Percentiles rank a stretch among this genome's conserved stretches.
Evolutionary conservation across 139 green algal genomes (phyloP).

Genomic region (Chlamydomonas schloesseri): DNA sequence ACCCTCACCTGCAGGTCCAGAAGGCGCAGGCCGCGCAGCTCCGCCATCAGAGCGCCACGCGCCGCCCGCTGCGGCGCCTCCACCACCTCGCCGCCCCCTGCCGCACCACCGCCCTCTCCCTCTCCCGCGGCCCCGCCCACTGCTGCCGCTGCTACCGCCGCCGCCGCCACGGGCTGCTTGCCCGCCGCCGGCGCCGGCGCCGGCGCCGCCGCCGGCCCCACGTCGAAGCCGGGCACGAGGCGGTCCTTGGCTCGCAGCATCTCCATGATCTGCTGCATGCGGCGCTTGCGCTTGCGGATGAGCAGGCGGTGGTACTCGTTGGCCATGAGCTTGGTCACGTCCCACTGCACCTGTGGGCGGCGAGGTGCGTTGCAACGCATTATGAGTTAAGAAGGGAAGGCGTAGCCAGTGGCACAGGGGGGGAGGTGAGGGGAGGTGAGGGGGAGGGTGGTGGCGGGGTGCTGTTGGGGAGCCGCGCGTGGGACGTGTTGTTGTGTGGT

Average conservation of each 20-base stretch:
- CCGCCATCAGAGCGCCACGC: conserved; percentile 56
- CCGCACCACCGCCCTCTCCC: not conserved
- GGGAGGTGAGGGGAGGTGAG: too few relatives aligned
- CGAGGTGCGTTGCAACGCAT: too few relatives aligned
- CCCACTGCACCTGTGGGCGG: conserved; percentile 41
- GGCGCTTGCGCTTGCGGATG: conserved; percentile 43
- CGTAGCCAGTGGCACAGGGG: too few relatives aligned
- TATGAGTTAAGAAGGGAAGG: too few relatives aligned
- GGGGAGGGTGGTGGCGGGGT: too few relatives aligned
- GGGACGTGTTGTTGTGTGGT: too few relatives aligned
- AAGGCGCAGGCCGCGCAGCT: conserved; percentile 67
- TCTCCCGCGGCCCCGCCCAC: too few relatives aligned
- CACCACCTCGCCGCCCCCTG: conserved; percentile 4
- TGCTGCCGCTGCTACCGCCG: not conserved
- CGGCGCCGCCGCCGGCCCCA: not conserved
- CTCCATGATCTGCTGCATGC: conserved; percentile 36
- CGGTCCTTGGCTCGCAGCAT: conserved; percentile 11
- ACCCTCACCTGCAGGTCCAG: conserved; percentile 47
- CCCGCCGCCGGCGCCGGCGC: not conserved
- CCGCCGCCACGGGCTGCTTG: too few relatives aligned
- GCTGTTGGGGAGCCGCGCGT: too few relatives aligned
- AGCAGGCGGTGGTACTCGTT: conserved; percentile 16
- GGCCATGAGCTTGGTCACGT: conserved; percentile 28
- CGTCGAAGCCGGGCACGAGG: conserved; percentile 21
- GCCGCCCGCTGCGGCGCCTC: conserved; percentile 15